Base-by-base conservation (phyloP, 495 filamentous ascomycete species). In the Thermochaetoides thermophila region DNA sequence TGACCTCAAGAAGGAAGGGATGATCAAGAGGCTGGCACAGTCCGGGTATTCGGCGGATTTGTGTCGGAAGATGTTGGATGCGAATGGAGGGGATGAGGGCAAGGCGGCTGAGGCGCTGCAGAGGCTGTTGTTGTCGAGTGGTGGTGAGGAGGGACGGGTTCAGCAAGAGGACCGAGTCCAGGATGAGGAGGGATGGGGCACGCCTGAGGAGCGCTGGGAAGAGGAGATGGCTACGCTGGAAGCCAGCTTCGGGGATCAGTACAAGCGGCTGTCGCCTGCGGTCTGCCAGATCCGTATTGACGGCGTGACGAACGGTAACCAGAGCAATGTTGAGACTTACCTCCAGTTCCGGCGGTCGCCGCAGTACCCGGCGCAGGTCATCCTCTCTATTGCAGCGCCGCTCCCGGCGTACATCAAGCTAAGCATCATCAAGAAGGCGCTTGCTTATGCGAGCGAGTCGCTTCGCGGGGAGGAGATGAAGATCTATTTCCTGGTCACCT, bases 371-470 rank as follows among this genome's bases (percentile, higher is more conserved):
- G 55, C 65, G 3, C 66, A 82, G 41, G 79, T 89, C n/a, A 61
- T 86, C 8, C 61, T 96, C 22, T 69, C 74, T 1, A 57, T 94
- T 18, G 56, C 67, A 17, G 59, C 76, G 21, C 57, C 55, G 4
- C 64, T 97, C n/a, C 89, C 89, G 5, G 78, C 87, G 6, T 91
- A 96, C 44, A 92, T 96, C 40, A 78, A 83, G 27, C 64, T 97
- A 3, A 93, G 84, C 46, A 74, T 91, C 11, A 80, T 87, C 48
- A 78, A 84, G 40, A 78, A 78, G 54, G 72, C 73, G 2, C 64
- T 93, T 3, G 57, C 68, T 11, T 71, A 81, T 53, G 76, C 85
- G 1, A 55, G 65, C 31, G 63, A 71, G 19, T 69, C 69, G 27
- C 64, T 91, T 25, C 50, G 74, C 11, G 91, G 86, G 17, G 78